Percentiles rank a stretch among this genome's conserved stretches.
Conservation (phyloP, 345 rosid species). For the Cochlearia excelsa region DNA sequence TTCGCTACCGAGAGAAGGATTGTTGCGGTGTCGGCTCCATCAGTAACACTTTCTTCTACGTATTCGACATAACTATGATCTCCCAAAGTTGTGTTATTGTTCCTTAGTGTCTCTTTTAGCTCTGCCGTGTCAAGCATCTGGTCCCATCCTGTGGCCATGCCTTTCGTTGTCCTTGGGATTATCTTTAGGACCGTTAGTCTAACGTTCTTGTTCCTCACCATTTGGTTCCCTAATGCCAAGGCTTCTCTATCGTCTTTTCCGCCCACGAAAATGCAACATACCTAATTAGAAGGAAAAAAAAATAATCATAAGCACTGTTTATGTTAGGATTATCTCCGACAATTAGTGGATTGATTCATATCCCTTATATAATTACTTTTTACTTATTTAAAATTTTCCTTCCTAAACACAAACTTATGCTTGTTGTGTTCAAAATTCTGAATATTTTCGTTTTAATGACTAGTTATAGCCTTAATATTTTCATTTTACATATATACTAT, state of each 20-base stretch:
- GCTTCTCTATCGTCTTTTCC: conserved; percentile 68
- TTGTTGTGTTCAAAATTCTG: too few relatives aligned
- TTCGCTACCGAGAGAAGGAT: conserved; percentile 37
- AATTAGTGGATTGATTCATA: too few relatives aligned
- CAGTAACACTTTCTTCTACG: conserved; percentile 21
- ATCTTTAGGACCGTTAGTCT: conserved; percentile 39
- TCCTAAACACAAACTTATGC: too few relatives aligned
- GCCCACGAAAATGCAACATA: conserved; percentile 49
- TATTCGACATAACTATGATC: too few relatives aligned
- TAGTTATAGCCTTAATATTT: too few relatives aligned
- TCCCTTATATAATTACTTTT: too few relatives aligned
- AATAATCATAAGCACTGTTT: too few relatives aligned
- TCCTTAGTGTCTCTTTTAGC: conserved; percentile 31
- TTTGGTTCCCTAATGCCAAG: conserved; percentile 47
- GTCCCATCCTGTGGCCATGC: conserved; percentile 37
- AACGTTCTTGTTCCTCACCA: conserved; percentile 37
- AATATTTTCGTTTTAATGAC: too few relatives aligned
- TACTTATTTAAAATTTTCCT: too few relatives aligned
- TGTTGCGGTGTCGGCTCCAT: conserved; percentile 40
- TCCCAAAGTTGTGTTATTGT: too few relatives aligned
- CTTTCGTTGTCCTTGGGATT: background rate
- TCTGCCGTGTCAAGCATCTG: conserved; percentile 35
- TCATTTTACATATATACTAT: too few relatives aligned
- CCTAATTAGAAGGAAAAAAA: conserved; percentile 7
- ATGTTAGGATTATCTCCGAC: too few relatives aligned